Conservation (phyloP, 306 rosid species). For the Cucurbita ficifolia region DNA sequence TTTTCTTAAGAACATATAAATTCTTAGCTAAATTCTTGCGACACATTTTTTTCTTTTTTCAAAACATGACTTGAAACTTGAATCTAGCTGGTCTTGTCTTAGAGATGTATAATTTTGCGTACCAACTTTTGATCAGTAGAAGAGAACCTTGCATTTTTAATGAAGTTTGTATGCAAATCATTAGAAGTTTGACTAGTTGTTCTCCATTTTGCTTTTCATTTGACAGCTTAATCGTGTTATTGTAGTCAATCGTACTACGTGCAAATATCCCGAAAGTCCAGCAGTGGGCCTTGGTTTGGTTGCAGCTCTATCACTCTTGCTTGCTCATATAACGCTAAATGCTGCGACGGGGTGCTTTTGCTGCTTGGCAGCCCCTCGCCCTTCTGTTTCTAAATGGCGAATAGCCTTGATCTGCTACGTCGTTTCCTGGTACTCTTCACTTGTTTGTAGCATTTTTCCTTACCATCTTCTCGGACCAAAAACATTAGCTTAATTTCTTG, state of each 20-base stretch:
- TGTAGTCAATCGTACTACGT: slow-evolving; percentile 14
- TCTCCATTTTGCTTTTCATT: not conserved
- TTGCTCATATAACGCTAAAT: slow-evolving; percentile 47
- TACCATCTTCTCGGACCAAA: not conserved
- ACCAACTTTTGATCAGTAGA: not conserved
- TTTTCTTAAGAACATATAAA: too few species aligned
- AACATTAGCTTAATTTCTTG: not conserved
- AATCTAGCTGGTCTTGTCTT: not conserved
- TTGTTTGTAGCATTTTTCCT: not conserved
- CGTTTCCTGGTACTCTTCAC: slow-evolving; percentile 55
- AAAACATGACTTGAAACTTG: too few species aligned
- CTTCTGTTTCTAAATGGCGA: slow-evolving; percentile 44
- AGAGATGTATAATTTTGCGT: not conserved
- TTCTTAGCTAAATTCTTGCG: too few species aligned
- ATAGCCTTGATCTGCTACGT: slow-evolving; percentile 53
- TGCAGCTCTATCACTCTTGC: slow-evolving; percentile 59
- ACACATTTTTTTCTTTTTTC: too few species aligned
- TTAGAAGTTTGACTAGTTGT: too few species aligned
- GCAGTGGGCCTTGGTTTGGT: slow-evolving; percentile 75
- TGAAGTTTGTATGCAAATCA: not conserved
- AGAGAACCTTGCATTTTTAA: not conserved
- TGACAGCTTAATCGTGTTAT: slow-evolving; percentile 50
- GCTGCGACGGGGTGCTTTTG: slow-evolving; percentile 70
- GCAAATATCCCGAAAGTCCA: slow-evolving; percentile 67
- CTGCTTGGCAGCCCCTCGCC: slow-evolving; percentile 37